Evolutionary conservation across 2,329 filamentous ascomycete genomes (phyloP), one percentile per base, ranked within the genome.

Genomic region (Knufia fluminis): DNA sequence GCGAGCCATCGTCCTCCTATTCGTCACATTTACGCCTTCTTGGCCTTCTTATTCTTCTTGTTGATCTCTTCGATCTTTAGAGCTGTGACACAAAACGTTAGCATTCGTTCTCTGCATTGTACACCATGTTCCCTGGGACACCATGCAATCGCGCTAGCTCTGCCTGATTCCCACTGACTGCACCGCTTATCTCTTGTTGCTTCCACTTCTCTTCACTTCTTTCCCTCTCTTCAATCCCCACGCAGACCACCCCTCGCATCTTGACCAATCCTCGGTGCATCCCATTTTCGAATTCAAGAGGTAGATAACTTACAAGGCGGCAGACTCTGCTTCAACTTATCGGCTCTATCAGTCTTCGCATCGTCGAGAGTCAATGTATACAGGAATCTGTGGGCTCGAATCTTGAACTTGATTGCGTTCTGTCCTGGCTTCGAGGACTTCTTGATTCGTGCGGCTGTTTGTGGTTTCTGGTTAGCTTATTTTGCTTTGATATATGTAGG

Each of bases 341-440:
- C 92, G 74, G 91, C 94, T 87, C 97, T 97, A 71, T 96, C 92
- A 68, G 82, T 81, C 31, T 49, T 49, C 3, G 46, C 46, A 77
- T 98, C 92, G 83, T 95, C 96, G 67, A 98, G 84, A 71, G 94
- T 86, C 65, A 98, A 84, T 64, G 92, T 96, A 86, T 98, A 98
- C 64, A 98, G 80, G 80, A 92, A 83, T 68, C 83, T 82, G 72
- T 87, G 80, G 85, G 92, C 97, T 74, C 92, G 88, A 81, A 98
- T 91, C 88, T 98, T 98, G 89, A 98, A 97, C 86, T 98, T 98
- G 84, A 92, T 90, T 17, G 26, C 22, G 38, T 45, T 49, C 10
- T 46, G 33, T 17, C 38, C 50, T 68, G 78, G 77, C 77, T 85
- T 83, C 75, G 83, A 85, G 83, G 84, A 94, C 82, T 94, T 92